Percentiles rank a stretch among this genome's conserved stretches.
Evolutionary conservation across 495 filamentous ascomycete genomes (phyloP).

Genomic region (Hypoxylon lienhwacheense): DNA sequence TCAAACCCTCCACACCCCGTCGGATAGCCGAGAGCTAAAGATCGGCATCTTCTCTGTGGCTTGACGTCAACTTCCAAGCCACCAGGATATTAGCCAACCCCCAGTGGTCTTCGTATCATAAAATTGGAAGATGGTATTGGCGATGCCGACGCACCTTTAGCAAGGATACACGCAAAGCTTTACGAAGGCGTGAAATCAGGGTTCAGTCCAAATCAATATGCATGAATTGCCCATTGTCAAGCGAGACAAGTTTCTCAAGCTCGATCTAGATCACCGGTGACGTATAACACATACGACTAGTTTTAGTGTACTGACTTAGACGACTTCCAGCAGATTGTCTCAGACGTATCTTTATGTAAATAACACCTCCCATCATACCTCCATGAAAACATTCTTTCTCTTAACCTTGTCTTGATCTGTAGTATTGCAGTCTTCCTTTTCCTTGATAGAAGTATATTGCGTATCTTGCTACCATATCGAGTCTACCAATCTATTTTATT

Average conservation of each 20-base stretch:
- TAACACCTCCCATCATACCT: background rate
- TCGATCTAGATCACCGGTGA: constrained; percentile 20
- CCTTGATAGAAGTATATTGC: too few species aligned
- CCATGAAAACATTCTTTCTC: background rate
- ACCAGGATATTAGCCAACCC: constrained; percentile 9
- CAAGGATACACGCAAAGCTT: constrained; percentile 2
- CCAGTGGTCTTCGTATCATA: constrained; percentile 11
- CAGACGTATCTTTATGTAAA: constrained; percentile 16
- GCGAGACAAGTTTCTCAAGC: constrained; percentile 15
- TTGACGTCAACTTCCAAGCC: constrained; percentile 31
- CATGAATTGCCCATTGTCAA: background rate
- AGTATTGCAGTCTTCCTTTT: background rate
- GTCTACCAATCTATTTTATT: background rate
- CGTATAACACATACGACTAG: constrained; percentile 19
- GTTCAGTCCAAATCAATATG: constrained; percentile 5
- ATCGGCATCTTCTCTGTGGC: constrained; percentile 15
- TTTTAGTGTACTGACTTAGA: background rate
- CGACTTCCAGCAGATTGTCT: background rate
- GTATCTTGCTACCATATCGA: too few species aligned
- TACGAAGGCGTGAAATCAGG: constrained; percentile 23
- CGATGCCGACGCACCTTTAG: background rate
- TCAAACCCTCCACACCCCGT: constrained; percentile 13
- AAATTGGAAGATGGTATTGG: background rate
- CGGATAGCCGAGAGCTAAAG: constrained; percentile 2
- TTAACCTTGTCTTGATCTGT: background rate